Evolutionary conservation across 1,139 yeast species (phyloP).

Genomic region (Fermentozyma sake): DNA sequence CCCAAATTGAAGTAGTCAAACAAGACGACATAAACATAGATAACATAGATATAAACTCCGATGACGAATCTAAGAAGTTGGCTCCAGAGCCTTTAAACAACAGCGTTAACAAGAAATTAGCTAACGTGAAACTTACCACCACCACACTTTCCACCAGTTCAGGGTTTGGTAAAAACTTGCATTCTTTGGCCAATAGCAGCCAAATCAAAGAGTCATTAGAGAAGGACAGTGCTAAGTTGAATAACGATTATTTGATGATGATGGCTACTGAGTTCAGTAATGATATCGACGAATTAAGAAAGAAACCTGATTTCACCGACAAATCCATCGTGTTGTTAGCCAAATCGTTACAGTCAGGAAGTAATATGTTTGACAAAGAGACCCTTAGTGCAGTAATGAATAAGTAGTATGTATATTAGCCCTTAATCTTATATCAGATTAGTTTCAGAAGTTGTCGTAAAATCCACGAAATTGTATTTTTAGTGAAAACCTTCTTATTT

Average conservation of each 20-base stretch:
- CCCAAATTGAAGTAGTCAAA: too few relatives aligned
- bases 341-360: slow-evolving; percentile 60
- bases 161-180: slow-evolving; percentile 12
- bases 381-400: slow-evolving; percentile 41
- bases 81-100: slow-evolving; percentile 17
- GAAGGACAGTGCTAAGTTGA: slow-evolving; percentile 37
- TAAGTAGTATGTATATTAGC: slow-evolving; percentile 3
- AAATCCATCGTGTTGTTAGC: slow-evolving; percentile 61
- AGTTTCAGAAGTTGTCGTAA: too few relatives aligned
- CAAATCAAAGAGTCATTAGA: slow-evolving; percentile 21
- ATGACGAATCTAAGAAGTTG: slow-evolving; percentile 24
- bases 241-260: slow-evolving; percentile 49
- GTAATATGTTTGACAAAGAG: slow-evolving; percentile 62
- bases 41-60: slow-evolving; percentile 35
- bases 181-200: slow-evolving; percentile 14
- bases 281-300: slow-evolving; percentile 60
- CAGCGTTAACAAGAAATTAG: slow-evolving; percentile 20
- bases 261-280: slow-evolving; percentile 59
- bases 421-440: too few relatives aligned
- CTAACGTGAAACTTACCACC: slow-evolving; percentile 23
- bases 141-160: slow-evolving; percentile 19
- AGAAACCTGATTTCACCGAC: slow-evolving; percentile 58
- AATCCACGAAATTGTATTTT: too few relatives aligned
- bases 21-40: slow-evolving; percentile 24
- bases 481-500: too few relatives aligned